Evolutionary conservation across 2,329 filamentous ascomycete genomes (phyloP).

Genomic region (Diaporthe batatas): DNA sequence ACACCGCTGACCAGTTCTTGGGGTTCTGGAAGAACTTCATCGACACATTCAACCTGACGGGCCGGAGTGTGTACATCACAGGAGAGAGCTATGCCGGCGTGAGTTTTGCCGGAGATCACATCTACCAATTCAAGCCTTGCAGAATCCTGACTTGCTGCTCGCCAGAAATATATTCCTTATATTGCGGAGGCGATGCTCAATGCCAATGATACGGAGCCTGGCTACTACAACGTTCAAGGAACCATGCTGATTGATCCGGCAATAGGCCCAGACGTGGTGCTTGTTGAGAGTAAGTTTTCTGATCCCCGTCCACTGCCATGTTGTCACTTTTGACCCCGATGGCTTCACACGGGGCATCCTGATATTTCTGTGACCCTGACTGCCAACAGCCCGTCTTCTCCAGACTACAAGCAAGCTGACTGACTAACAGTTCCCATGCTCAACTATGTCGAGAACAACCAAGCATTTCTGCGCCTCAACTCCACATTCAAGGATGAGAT

Average conservation of each 20-base stretch:
- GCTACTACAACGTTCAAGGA: conserved; percentile 70
- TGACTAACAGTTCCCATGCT: conserved; percentile 61
- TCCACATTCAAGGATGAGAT: conserved; percentile 64
- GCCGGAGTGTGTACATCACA: conserved; percentile 76
- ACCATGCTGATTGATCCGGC: conserved; percentile 37
- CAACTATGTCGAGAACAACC: conserved; percentile 70
- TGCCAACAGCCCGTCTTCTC: neutral
- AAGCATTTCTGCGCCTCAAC: conserved; percentile 71
- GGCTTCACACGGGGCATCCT: neutral
- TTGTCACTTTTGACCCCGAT: conserved; percentile 9
- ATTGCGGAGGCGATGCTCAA: conserved; percentile 77
- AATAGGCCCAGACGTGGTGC: conserved; percentile 8
- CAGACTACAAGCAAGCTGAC: neutral
- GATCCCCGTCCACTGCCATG: conserved; percentile 41
- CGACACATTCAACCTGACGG: conserved; percentile 73
- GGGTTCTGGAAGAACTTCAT: conserved; percentile 83
- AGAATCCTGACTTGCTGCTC: neutral
- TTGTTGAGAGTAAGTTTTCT: conserved; percentile 52
- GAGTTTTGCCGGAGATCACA: neutral
- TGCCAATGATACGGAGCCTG: conserved; percentile 65
- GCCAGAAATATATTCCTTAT: conserved; percentile 69
- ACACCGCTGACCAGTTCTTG: conserved; percentile 75
- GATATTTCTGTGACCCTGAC: neutral
- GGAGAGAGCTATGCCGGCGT: conserved; percentile 54
- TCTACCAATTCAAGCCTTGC: no score